Evolutionary conservation across 306 rosid species (phyloP).

Genomic region (Ochetophila trinervis): DNA sequence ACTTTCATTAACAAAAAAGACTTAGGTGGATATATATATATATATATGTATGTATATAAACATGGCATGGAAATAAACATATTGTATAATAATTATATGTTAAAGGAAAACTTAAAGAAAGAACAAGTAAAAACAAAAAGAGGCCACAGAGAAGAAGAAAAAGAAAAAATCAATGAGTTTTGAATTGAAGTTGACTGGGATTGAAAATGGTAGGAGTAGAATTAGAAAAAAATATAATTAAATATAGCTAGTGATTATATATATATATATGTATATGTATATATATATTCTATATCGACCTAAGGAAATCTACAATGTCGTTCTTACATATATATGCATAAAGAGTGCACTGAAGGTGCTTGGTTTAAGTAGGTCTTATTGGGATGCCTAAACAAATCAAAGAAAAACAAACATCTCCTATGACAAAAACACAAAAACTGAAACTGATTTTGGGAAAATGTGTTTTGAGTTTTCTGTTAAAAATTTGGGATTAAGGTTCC

Average conservation of each 20-base stretch:
- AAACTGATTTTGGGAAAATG: slow-evolving; percentile 58
- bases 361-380: slow-evolving; percentile 5
- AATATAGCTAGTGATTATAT: background rate
- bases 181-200: background rate
- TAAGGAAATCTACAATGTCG: background rate
- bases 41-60: background rate
- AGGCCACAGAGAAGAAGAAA: too few species aligned
- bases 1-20: too few species aligned
- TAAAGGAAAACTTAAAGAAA: background rate
- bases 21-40: too few species aligned
- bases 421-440: slow-evolving; percentile 27
- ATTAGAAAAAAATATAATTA: background rate
- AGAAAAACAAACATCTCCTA: slow-evolving; percentile 8
- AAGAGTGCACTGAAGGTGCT: too few species aligned
- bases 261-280: background rate
- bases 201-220: too few species aligned
- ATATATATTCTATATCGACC: slow-evolving; percentile 6
- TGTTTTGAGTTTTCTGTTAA: slow-evolving; percentile 41
- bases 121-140: too few species aligned
- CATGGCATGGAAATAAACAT: slow-evolving; percentile 2
- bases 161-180: background rate
- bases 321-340: background rate
- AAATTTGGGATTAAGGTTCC: slow-evolving; percentile 48
- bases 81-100: background rate
- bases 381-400: slow-evolving; percentile 30